Conservation (phyloP, 23 red algal species). For the Cyanidiococcus yangmingshanensis region DNA sequence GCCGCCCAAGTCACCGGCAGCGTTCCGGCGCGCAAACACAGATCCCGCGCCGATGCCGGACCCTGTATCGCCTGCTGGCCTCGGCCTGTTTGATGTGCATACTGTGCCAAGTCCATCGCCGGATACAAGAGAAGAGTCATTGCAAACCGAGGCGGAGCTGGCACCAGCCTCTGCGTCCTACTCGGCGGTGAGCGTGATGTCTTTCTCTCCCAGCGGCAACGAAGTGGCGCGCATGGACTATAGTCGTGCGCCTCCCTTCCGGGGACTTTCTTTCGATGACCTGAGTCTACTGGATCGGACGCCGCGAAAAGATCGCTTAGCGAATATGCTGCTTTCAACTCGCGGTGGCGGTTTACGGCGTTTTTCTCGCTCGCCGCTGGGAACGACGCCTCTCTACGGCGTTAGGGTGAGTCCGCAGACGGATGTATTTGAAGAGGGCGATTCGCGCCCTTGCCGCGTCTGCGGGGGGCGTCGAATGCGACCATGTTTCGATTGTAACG, state of each 20-base stretch:
- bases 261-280: constrained; percentile 7
- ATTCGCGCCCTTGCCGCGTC: neutral
- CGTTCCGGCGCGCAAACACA: neutral
- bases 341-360: neutral
- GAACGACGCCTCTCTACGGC: neutral
- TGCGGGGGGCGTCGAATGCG: constrained; percentile 2
- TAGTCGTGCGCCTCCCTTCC: neutral
- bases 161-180: neutral
- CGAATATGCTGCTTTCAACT: constrained; percentile 3
- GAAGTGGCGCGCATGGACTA: neutral
- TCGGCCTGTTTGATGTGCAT: neutral
- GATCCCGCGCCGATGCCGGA: neutral
- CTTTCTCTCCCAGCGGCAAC: constrained; percentile 10
- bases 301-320: neutral
- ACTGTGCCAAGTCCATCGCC: neutral
- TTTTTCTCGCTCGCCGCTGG: neutral
- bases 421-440: neutral
- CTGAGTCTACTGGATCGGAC: neutral
- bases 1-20: neutral
- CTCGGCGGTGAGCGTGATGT: constrained; percentile 15
- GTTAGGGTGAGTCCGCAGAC: neutral
- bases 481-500: constrained; percentile 18
- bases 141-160: neutral
- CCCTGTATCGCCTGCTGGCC: neutral
- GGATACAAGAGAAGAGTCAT: neutral